phyloP scores from a whole-genome alignment of 1,284 basidiomycete species.

The Apiotrichum laibachii region DNA sequence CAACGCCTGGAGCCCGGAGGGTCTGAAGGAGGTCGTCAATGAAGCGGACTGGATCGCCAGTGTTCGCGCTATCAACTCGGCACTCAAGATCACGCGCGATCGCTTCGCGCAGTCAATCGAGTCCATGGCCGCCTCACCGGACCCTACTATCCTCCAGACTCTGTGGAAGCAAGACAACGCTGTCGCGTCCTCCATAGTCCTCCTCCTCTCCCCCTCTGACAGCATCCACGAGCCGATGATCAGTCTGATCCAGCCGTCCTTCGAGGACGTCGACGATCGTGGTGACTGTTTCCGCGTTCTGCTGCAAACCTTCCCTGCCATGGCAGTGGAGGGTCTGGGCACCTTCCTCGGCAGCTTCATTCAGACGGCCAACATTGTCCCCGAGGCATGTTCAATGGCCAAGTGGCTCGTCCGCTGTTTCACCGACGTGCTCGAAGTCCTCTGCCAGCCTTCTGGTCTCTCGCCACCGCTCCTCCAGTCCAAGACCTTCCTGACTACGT shows the following conservation, averaged over 20 bases:
- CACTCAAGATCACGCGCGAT: slow-evolving; percentile 59
- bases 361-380: slow-evolving; percentile 61
- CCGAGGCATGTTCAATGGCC: slow-evolving; percentile 80
- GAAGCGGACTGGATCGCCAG: slow-evolving; percentile 42
- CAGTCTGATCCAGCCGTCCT: slow-evolving; percentile 71
- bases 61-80: slow-evolving; percentile 58
- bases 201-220: slow-evolving; percentile 77
- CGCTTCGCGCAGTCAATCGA: slow-evolving; percentile 65
- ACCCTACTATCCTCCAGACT: slow-evolving; percentile 55
- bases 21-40: slow-evolving; percentile 36
- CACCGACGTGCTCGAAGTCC: slow-evolving; percentile 81
- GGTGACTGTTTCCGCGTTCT: slow-evolving; percentile 78
- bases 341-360: slow-evolving; percentile 66
- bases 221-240: slow-evolving; percentile 70
- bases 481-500: slow-evolving; percentile 53
- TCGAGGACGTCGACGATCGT: slow-evolving; percentile 81
- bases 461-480: slow-evolving; percentile 40
- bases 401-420: slow-evolving; percentile 85
- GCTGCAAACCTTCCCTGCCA: slow-evolving; percentile 62
- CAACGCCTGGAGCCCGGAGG: slow-evolving; percentile 44
- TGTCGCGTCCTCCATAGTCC: slow-evolving; percentile 60
- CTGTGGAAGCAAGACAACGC: slow-evolving; percentile 56
- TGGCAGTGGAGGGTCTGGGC: slow-evolving; percentile 67
- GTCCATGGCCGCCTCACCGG: slow-evolving; percentile 59
- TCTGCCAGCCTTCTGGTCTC: slow-evolving; percentile 65